A percentile compares a stretch with the other conserved stretches of the same genome.
phyloP scores from a whole-genome alignment of 179 eudicot genomes.

The Silene coronaria region DNA sequence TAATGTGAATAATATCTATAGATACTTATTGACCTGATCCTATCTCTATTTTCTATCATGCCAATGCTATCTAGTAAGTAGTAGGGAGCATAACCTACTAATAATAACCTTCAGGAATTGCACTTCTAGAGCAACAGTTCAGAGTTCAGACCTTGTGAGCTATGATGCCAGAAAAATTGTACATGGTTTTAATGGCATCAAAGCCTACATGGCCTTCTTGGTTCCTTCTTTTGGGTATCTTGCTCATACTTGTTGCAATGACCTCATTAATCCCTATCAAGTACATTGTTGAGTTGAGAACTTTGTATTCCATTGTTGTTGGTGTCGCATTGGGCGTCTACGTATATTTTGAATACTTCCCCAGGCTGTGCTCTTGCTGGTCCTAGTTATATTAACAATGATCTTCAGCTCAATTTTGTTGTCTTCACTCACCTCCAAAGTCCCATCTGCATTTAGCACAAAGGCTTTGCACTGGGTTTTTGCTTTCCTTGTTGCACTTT shows the following conservation, averaged over 20 bases:
- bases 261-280: constrained; percentile 84
- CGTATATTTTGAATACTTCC: constrained; percentile 84
- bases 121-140: no score
- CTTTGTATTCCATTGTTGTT: constrained; percentile 65
- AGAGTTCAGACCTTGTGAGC: no score
- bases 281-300: constrained; percentile 79
- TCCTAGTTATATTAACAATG: constrained; percentile 78
- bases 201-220: constrained; percentile 98
- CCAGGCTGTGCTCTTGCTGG: constrained; percentile 73
- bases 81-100: no score
- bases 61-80: no score
- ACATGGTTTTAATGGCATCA: no score
- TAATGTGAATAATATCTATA: no score
- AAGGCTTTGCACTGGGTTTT: constrained; percentile 90
- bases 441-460: constrained; percentile 93
- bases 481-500: constrained; percentile 94
- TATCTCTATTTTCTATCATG: no score
- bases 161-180: no score
- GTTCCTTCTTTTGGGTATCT: constrained; percentile 73
- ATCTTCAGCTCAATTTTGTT: constrained; percentile 73
- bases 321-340: constrained; percentile 84
- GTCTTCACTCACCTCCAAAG: constrained; percentile 91
- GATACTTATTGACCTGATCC: no score
- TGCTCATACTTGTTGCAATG: constrained; percentile 79
- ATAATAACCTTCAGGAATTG: no score